Conservation (phyloP, 2,329 filamentous ascomycete genomes). For the Zopfia rhizophila region DNA sequence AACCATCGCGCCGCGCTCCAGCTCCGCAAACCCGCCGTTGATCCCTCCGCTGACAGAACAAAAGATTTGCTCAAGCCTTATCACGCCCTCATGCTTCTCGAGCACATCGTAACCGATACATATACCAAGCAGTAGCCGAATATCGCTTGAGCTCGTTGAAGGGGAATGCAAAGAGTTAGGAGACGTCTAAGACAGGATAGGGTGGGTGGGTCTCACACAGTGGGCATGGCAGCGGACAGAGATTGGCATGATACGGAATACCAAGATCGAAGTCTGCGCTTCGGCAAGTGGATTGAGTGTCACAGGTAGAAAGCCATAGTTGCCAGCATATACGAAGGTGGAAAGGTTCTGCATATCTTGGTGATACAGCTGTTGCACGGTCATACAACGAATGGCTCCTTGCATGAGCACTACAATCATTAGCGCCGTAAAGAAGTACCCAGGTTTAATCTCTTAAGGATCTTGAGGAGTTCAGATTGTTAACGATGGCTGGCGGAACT, state of each 20-base stretch:
- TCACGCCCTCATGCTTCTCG: conserved; percentile 18
- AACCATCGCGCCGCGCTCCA: conserved; percentile 17
- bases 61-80: too few species aligned
- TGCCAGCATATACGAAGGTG: conserved; percentile 24
- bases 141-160: conserved; percentile 20
- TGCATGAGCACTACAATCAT: conserved; percentile 25
- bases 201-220: conserved; percentile 17
- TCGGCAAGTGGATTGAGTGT: conserved; percentile 22
- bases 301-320: conserved; percentile 14
- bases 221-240: conserved; percentile 17
- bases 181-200: conserved; percentile 10
- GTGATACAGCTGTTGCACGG: conserved; percentile 15
- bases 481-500: too few species aligned
- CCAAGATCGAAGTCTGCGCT: conserved; percentile 27
- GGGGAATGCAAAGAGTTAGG: conserved; percentile 14
- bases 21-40: conserved; percentile 20
- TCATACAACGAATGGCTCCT: conserved; percentile 21
- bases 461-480: conserved; percentile 21
- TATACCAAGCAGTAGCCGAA: conserved; percentile 22
- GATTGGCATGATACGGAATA: conserved; percentile 24
- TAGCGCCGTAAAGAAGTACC: conserved; percentile 20
- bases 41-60: conserved; percentile 15
- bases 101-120: conserved; percentile 22
- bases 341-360: conserved; percentile 27
- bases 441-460: conserved; percentile 19